Percentiles rank a stretch among this genome's conserved stretches.
These are phyloP conservation scores for Cytospora leucostoma DNA, from an alignment of 2,329 filamentous ascomycete species.

Conservation along the genomic window DNA sequence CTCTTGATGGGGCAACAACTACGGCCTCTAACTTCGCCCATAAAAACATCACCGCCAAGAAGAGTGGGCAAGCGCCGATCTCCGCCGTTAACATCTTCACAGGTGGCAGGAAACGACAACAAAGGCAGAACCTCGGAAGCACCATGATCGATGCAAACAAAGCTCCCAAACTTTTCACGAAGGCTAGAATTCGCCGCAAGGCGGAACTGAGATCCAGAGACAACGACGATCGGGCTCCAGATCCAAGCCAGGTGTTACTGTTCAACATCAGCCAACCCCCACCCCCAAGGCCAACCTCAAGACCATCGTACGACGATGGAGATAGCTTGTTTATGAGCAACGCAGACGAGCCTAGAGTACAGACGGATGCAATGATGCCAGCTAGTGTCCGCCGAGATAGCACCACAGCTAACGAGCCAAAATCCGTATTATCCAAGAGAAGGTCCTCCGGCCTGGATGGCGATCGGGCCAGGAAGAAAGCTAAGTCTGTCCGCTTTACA, in stretches of 20 bases:
- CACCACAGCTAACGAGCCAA: constrained; percentile 2
- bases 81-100: constrained; percentile 47
- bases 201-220: constrained; percentile 47
- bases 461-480: constrained; percentile 33
- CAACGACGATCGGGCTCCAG: constrained; percentile 45
- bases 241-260: constrained; percentile 36
- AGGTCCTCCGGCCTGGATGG: constrained; percentile 2
- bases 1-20: background rate
- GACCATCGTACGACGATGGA: background rate
- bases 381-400: constrained; percentile 21
- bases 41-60: constrained; percentile 32
- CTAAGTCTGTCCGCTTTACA: constrained; percentile 43
- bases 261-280: constrained; percentile 33
- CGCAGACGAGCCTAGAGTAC: constrained; percentile 5
- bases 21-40: constrained; percentile 5
- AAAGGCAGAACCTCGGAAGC: constrained; percentile 40
- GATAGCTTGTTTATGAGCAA: background rate
- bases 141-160: constrained; percentile 45
- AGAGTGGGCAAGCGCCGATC: constrained; percentile 34
- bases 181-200: constrained; percentile 41
- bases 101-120: constrained; percentile 44
- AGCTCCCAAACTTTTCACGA: constrained; percentile 44
- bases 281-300: constrained; percentile 1
- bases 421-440: constrained; percentile 13
- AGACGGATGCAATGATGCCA: background rate